These are phyloP conservation scores for Wickerhamomyces sp. DNA, from an alignment of 1,139 yeast genomes.

Conservation along the genomic window DNA sequence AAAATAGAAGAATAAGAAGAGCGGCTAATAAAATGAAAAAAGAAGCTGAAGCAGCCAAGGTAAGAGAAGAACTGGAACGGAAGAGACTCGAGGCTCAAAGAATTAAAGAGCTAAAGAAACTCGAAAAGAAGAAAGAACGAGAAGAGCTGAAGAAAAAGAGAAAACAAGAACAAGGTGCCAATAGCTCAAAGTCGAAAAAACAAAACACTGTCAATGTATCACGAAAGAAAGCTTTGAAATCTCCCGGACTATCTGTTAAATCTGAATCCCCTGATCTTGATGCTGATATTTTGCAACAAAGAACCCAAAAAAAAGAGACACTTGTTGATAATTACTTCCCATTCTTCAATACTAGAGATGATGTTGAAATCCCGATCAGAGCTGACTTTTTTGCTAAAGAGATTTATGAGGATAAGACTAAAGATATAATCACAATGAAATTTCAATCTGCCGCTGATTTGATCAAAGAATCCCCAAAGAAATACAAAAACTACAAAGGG, in stretches of 20 bases:
- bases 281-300: constrained; percentile 13
- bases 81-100: constrained; percentile 1
- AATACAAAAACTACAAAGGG: constrained; percentile 14
- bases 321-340: constrained; percentile 22
- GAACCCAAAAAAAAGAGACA: constrained; percentile 8
- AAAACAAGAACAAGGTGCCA: constrained; percentile 3
- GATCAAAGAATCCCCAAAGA: constrained; percentile 6
- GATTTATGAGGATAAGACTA: constrained; percentile 6
- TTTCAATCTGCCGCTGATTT: constrained; percentile 14
- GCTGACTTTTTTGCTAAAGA: constrained; percentile 18
- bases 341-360: constrained; percentile 12
- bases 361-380: constrained; percentile 19
- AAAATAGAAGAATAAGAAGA: constrained; percentile 15
- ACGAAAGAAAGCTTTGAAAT: neutral
- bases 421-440: neutral
- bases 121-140: constrained; percentile 2
- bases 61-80: constrained; percentile 3
- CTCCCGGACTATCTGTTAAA: neutral
- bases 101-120: neutral
- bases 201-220: neutral
- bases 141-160: constrained; percentile 5
- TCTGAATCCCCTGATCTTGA: constrained; percentile 1
- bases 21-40: constrained; percentile 1
- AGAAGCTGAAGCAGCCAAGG: constrained; percentile 2
- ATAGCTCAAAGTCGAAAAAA: neutral